phyloP scores from a whole-genome alignment of 2,329 filamentous ascomycete genomes.

The Claviceps fusiformis region DNA sequence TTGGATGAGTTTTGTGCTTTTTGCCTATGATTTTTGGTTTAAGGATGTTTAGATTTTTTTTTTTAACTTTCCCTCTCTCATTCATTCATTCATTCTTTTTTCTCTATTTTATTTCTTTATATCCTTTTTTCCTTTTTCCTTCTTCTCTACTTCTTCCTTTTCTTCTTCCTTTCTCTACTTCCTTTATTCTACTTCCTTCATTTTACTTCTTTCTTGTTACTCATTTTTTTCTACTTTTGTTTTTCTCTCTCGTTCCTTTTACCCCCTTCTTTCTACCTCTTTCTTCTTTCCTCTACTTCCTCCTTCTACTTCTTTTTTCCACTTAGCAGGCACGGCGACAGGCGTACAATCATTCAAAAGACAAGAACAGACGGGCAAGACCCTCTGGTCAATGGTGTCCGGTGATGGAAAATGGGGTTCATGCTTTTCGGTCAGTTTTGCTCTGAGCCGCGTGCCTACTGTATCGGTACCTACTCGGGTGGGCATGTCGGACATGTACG shows the following conservation, averaged over 20 bases:
- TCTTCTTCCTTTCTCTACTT: background rate
- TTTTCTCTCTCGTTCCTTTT: background rate
- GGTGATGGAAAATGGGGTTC: background rate
- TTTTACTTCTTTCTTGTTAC: background rate
- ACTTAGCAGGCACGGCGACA: conserved; percentile 5
- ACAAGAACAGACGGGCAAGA: background rate
- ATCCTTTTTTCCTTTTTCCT: background rate
- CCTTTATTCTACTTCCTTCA: background rate
- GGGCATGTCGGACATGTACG: background rate
- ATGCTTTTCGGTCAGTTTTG: background rate
- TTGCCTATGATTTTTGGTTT: background rate
- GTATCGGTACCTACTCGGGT: background rate
- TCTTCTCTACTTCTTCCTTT: background rate
- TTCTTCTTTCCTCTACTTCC: background rate
- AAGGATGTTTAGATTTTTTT: background rate
- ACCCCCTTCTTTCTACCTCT: background rate
- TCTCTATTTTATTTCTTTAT: no score
- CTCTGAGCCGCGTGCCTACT: no score
- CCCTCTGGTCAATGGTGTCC: background rate
- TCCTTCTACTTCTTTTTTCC: background rate
- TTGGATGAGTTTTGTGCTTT: background rate
- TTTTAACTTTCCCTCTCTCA: background rate
- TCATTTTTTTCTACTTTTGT: background rate
- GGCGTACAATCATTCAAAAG: conserved; percentile 1
- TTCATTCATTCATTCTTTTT: background rate